Percentiles rank a stretch among this genome's conserved stretches.
Conservation (phyloP, 2,329 filamentous ascomycete species). For the Aspergillus neoniger region DNA sequence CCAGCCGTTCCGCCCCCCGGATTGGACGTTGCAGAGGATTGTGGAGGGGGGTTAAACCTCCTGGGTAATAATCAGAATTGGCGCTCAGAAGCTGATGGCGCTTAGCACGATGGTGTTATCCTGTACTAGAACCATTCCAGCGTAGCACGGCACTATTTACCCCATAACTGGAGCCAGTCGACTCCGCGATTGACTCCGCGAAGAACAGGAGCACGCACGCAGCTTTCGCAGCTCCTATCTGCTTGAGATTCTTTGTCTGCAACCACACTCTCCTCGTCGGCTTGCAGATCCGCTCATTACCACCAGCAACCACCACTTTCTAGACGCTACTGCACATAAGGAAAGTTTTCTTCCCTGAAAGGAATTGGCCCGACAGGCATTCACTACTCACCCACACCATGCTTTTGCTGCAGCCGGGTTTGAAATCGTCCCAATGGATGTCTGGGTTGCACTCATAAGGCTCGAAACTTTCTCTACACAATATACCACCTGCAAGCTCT, state of each 20-base stretch:
- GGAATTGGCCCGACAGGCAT: not conserved
- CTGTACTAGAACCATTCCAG: not conserved
- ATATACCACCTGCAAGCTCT: not conserved
- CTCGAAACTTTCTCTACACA: not conserved
- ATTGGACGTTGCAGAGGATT: constrained; percentile 8
- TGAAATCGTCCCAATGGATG: not conserved
- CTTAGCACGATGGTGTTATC: not conserved
- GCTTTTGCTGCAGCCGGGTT: not conserved
- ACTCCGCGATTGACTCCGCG: not conserved
- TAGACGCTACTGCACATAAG: not conserved
- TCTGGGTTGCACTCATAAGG: not conserved
- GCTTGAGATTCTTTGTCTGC: constrained; percentile 4
- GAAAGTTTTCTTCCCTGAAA: not conserved
- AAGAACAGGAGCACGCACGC: not conserved
- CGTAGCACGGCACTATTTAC: not conserved
- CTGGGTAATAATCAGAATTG: not conserved
- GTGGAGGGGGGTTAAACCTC: not conserved
- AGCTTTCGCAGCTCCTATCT: not conserved
- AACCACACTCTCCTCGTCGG: not conserved
- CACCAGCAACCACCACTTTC: not conserved
- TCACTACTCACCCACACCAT: not conserved
- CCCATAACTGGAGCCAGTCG: not conserved
- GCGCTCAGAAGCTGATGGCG: not conserved
- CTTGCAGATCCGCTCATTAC: constrained; percentile 1
- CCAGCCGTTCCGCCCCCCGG: constrained; percentile 9